Evolutionary conservation across 139 green algal genomes (phyloP).

Genomic region (Chlamydomonas eustigma): DNA sequence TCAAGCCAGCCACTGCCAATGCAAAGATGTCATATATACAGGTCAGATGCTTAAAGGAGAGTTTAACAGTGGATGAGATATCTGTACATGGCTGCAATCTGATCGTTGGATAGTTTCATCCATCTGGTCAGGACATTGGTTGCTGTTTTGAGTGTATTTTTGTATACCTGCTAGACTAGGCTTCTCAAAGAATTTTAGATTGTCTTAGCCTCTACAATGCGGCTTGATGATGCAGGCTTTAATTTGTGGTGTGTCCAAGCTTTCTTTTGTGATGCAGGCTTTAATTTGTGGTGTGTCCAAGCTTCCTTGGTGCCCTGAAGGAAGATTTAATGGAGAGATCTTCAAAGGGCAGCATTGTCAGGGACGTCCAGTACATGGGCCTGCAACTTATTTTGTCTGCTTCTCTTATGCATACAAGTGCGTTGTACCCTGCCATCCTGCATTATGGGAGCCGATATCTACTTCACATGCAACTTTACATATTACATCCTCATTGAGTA

Average conservation of each 20-base stretch:
- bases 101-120: no score
- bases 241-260: not conserved
- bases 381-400: conserved; percentile 6
- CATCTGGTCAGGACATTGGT: no score
- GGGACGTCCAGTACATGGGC: not conserved
- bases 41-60: not conserved
- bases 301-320: not conserved
- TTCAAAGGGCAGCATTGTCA: not conserved
- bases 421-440: no score
- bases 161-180: not conserved
- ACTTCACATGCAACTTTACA: no score
- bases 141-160: no score
- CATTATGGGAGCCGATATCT: no score
- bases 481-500: no score
- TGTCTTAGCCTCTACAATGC: no score
- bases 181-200: not conserved
- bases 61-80: not conserved
- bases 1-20: not conserved
- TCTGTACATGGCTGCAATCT: not conserved
- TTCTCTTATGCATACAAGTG: not conserved
- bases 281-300: not conserved
- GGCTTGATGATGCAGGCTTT: conserved; percentile 4
- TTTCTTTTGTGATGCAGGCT: not conserved
- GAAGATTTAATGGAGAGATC: not conserved
- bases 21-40: not conserved